Base-by-base conservation (phyloP, 805 yeast species). In the Pichia nakasei region DNA sequence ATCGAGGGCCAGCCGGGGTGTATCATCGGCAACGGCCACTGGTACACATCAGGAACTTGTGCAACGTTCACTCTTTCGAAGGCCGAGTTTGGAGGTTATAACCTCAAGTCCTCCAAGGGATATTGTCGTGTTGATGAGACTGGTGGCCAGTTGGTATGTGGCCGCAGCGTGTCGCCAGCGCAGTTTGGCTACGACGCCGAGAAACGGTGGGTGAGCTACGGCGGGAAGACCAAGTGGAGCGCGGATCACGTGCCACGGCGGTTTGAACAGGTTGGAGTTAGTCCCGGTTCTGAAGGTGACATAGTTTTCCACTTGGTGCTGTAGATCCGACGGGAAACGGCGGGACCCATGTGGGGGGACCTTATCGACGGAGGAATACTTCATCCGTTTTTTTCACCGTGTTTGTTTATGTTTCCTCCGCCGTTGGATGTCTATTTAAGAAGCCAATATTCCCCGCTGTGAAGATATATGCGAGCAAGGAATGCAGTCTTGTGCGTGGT, bases 11-110 rank as follows among this genome's bases (percentile, higher is more conserved):
- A 80, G 46, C 50, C 61, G 5, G 96, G 95, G 9, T 86, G 96
- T 63, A 65, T 91, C 46, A 91, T 89, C 55, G 76, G 84, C 48
- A 84, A 77, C 55, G 98, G 98, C 4, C 74, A 78, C 51, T 89
- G 95, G 93, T 85, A 82, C 64, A 58, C 73, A 5, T 69, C 72
- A 17, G 96, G 96, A 1, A 77, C 93, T 0, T 91, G 97, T 62
- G 97, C 96, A 5, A 78, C 82, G 5, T 89, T 71, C 64, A 70
- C 70, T 22, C 53, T 84, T 22, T 55, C 62, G 27, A 71, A 78
- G 43, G 76, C 82, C 27, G 73, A 74, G 29, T 78, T 77, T 61
- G 93, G 93, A 3, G 93, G 93, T n/a, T 74, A 76, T 54, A 73
- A 78, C 45, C 56, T 89, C 37, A 70, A 70, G 47, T 74, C 93